Evolutionary conservation across 768 basidiomycete genomes (phyloP).

Genomic region (Gloeopeniophorella convolvens): DNA sequence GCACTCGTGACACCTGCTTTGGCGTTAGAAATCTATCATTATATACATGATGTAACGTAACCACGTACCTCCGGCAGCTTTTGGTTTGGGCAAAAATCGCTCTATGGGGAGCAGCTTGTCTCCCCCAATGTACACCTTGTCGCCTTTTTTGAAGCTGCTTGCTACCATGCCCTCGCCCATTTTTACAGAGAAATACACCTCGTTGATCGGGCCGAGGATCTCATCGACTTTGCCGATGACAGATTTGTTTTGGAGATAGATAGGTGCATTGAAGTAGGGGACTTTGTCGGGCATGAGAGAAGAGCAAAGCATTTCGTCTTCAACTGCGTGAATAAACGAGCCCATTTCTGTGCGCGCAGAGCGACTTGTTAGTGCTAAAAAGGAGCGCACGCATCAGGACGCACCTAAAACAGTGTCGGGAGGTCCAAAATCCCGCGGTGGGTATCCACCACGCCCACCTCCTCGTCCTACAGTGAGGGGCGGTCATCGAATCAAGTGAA

Average conservation of each 20-base stretch:
- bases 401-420: slow-evolving; percentile 73
- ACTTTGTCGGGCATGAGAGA: slow-evolving; percentile 84
- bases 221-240: slow-evolving; percentile 97
- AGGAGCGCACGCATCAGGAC: slow-evolving; percentile 19
- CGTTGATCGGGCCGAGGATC: slow-evolving; percentile 98
- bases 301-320: slow-evolving; percentile 96
- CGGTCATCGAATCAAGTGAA: neutral
- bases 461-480: slow-evolving; percentile 42
- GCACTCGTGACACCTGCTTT: slow-evolving; percentile 32
- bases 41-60: slow-evolving; percentile 4
- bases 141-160: slow-evolving; percentile 91
- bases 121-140: slow-evolving; percentile 96
- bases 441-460: slow-evolving; percentile 57
- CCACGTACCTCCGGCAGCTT: slow-evolving; percentile 57
- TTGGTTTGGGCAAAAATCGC: slow-evolving; percentile 94
- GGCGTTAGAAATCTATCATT: slow-evolving; percentile 2
- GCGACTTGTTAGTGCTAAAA: slow-evolving; percentile 11
- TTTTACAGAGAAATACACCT: slow-evolving; percentile 97
- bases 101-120: slow-evolving; percentile 97
- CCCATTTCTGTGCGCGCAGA: slow-evolving; percentile 67
- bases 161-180: slow-evolving; percentile 96
- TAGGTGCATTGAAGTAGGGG: slow-evolving; percentile 98
- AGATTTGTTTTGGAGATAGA: slow-evolving; percentile 95
- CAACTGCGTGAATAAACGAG: slow-evolving; percentile 88
- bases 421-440: slow-evolving; percentile 66